Evolutionary conservation across 2,329 filamentous ascomycete species (phyloP), one percentile per base, ranked within the genome.

Genomic region (Talaromyces amestolkiae): DNA sequence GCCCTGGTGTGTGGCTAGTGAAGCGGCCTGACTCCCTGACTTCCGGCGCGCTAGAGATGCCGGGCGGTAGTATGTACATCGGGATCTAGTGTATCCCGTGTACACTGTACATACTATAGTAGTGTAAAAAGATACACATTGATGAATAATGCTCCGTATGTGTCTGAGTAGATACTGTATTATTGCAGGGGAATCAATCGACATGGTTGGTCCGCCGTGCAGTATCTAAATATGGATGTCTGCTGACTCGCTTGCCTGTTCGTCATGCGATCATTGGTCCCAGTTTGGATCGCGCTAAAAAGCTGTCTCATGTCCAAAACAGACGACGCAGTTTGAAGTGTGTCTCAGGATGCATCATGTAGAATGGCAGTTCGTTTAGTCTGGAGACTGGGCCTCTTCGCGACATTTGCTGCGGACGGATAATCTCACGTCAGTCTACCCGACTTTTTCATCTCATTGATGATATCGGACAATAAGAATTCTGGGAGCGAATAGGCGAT

Each of bases 181-280:
- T 15, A 39, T 22, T n/a, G 15, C 9, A 53, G 51, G 13, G 31
- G 43, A 49, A 24, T 27, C 22, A 22, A 51, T 45, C 22, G 31
- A 22, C 24, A 39, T 3, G 19, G 45, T 61, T 53, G 59, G 59
- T 27, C 19, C 8, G 59, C 43, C 19, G 33, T 39, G 24, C 11
- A 56, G 11, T 24, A 54, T 54, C 51, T 37, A 19, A 22, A 15
- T 11, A 15, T 39, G 45, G 24, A 24, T 62, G 47, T 62, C 60
- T 54, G 60, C 60, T 62, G 60, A 62, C 47, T 62, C 47, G 60
- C 35, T 54, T 33, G 15, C n/a, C 33, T 33, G 58, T 35, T 27
- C 41, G 39, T 60, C 41, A 60, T 27, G 58, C 58, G 60, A 62
- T 54, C 60, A 62, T 62, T 62, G 60, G 60, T 41, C 49, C n/a